Conservation (phyloP, 768 basidiomycete species). For the Dendrothele bispora region DNA sequence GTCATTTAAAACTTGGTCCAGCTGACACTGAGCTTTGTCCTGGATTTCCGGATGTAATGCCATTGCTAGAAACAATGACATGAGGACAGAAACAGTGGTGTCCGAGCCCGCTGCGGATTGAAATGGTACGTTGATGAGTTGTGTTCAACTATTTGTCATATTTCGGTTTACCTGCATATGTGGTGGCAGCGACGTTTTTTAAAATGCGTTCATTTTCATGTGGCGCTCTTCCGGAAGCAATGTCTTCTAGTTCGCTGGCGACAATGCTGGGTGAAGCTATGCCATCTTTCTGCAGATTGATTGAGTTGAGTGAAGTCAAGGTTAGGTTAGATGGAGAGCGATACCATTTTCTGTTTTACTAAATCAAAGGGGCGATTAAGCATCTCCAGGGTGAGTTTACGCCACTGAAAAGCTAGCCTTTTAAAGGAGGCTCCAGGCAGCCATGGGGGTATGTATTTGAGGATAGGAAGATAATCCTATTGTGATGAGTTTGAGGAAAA, state of each 20-base stretch:
- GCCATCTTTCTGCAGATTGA: conserved; percentile 23
- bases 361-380: conserved; percentile 37
- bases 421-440: conserved; percentile 42
- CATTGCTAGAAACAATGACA: conserved; percentile 40
- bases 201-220: conserved; percentile 34
- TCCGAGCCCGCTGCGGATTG: conserved; percentile 30
- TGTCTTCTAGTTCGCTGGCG: conserved; percentile 33
- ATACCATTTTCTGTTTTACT: conserved; percentile 36
- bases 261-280: conserved; percentile 32
- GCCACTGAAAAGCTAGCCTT: conserved; percentile 37
- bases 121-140: conserved; percentile 1
- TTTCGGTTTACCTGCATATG: conserved; percentile 35
- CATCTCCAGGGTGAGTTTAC: conserved; percentile 31
- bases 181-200: conserved; percentile 42
- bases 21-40: conserved; percentile 32
- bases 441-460: conserved; percentile 43
- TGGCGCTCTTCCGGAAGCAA: conserved; percentile 20
- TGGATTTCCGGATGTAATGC: conserved; percentile 40
- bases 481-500: background rate
- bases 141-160: background rate
- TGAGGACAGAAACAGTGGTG: conserved; percentile 35
- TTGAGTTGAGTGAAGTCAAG: background rate
- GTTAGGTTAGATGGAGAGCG: background rate
- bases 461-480: conserved; percentile 30
- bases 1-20: conserved; percentile 32